Conservation (phyloP, 1,284 basidiomycete species). For the Coniferiporia weirii region DNA sequence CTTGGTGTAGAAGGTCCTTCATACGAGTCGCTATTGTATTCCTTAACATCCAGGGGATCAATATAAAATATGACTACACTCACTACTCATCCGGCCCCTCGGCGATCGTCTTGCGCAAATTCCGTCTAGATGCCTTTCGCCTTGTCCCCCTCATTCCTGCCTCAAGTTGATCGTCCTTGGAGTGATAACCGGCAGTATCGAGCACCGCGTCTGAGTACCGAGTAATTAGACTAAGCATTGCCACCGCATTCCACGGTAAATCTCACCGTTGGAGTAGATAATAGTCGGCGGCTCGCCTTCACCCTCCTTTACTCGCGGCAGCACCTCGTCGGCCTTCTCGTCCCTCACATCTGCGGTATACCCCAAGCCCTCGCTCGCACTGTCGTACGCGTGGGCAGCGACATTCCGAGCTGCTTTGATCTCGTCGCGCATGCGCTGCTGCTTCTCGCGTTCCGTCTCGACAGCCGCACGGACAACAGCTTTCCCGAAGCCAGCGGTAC, state of each 20-base stretch:
- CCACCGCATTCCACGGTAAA: constrained; percentile 1
- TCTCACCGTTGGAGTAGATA: constrained; percentile 60
- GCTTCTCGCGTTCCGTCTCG: constrained; percentile 27
- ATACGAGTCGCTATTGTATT: constrained; percentile 8
- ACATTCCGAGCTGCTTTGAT: constrained; percentile 24
- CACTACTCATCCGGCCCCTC: constrained; percentile 6
- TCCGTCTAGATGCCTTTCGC: background rate
- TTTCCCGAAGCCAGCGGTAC: constrained; percentile 24
- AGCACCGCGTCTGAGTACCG: constrained; percentile 48
- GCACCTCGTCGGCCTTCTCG: constrained; percentile 42
- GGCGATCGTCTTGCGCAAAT: background rate
- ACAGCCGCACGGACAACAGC: constrained; percentile 27
- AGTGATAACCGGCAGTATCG: constrained; percentile 65
- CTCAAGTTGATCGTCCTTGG: constrained; percentile 28
- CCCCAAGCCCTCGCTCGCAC: background rate
- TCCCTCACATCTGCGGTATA: background rate
- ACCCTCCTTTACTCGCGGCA: constrained; percentile 42
- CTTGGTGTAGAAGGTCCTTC: constrained; percentile 17
- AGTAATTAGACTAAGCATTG: background rate
- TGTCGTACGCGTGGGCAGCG: constrained; percentile 15
- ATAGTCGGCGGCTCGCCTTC: constrained; percentile 57
- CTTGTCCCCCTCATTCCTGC: background rate
- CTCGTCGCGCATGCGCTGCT: constrained; percentile 26
- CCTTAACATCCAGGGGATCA: background rate
- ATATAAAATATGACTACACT: background rate